phyloP scores from a whole-genome alignment of 371 early-diverging fungal species.

The Rhizopus sp. region DNA sequence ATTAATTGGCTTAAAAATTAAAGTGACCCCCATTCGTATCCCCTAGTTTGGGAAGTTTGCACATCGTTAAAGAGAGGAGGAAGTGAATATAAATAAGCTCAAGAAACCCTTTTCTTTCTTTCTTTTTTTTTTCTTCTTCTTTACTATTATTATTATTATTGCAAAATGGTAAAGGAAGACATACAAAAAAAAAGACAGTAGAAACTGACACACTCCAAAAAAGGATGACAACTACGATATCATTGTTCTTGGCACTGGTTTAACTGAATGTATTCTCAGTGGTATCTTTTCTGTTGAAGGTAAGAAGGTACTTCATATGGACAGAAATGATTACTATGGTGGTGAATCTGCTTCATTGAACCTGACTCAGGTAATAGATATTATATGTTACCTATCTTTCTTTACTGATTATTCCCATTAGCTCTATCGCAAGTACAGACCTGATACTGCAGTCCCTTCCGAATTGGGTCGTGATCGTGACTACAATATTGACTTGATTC shows the following conservation, averaged over 20 bases:
- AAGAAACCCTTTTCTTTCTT: not conserved
- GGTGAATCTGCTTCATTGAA: slow-evolving; percentile 94
- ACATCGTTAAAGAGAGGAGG: slow-evolving; percentile 1
- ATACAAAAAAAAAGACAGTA: not conserved
- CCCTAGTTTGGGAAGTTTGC: slow-evolving; percentile 24
- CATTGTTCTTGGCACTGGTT: slow-evolving; percentile 98
- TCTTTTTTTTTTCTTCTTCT: slow-evolving; percentile 12
- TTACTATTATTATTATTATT: slow-evolving; percentile 8
- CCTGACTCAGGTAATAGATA: slow-evolving; percentile 77
- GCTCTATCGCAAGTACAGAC: slow-evolving; percentile 88
- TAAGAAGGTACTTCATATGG: slow-evolving; percentile 98
- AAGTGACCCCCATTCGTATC: slow-evolving; percentile 10
- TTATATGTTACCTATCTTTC: not conserved
- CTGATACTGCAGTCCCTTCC: slow-evolving; percentile 63
- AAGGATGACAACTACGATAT: slow-evolving; percentile 94
- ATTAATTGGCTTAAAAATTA: slow-evolving; percentile 21
- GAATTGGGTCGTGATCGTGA: slow-evolving; percentile 89
- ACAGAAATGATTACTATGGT: slow-evolving; percentile 99
- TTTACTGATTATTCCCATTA: slow-evolving; percentile 24
- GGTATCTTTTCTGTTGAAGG: slow-evolving; percentile 97
- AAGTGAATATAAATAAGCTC: slow-evolving; percentile 7
- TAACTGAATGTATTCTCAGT: slow-evolving; percentile 99
- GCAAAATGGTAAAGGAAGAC: slow-evolving; percentile 20
- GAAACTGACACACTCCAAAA: not conserved
- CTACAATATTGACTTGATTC: slow-evolving; percentile 98